Conservation (phyloP, 139 green algal genomes). For the Tetradesmus obliquus region DNA sequence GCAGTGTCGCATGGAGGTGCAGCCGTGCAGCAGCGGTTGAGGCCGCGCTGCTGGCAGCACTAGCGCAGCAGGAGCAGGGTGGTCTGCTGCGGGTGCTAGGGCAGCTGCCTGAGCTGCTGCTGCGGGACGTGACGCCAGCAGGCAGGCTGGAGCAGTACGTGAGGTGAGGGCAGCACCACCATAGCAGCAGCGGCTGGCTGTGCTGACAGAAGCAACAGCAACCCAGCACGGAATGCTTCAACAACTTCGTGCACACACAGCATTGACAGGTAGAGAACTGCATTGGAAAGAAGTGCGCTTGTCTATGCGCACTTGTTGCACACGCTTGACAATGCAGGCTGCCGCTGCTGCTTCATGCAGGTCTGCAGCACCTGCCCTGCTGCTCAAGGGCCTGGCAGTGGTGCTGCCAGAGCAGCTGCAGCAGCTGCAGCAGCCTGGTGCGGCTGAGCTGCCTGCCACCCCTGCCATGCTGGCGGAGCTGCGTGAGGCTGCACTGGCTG, state of each 20-base stretch:
- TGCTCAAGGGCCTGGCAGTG: slow-evolving; percentile 57
- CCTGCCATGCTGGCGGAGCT: slow-evolving; percentile 10
- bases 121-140: neutral
- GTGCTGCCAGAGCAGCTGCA: slow-evolving; percentile 10
- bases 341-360: neutral
- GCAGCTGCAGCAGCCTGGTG: neutral
- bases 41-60: neutral
- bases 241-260: neutral
- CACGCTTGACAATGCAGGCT: neutral
- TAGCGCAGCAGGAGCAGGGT: slow-evolving; percentile 29
- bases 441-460: too few species aligned
- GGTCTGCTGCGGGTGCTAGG: neutral
- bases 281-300: neutral
- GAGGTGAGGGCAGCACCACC: neutral
- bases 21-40: slow-evolving; percentile 6
- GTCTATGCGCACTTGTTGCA: neutral
- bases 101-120: neutral
- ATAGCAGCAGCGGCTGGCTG: neutral
- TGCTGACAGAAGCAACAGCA: too few species aligned
- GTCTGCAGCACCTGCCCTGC: slow-evolving; percentile 52
- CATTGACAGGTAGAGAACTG: neutral
- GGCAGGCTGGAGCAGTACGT: neutral
- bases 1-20: neutral
- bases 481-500: neutral
- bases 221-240: too few species aligned